Evolutionary conservation across 192 early-diverging fungal species (phyloP).

Genomic region (Gonapodya prolifera): DNA sequence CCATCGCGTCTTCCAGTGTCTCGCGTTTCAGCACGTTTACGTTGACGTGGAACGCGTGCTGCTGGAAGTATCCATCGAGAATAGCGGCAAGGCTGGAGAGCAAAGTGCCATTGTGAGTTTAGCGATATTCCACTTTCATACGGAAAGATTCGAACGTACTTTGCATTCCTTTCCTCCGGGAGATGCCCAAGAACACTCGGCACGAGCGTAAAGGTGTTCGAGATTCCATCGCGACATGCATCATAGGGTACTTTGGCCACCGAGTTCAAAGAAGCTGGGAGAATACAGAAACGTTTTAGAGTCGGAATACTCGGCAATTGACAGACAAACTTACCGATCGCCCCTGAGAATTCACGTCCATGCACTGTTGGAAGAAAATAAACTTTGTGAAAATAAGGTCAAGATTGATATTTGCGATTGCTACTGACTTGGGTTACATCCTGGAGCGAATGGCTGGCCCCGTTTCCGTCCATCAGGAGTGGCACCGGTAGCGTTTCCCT

Average conservation of each 20-base stretch:
- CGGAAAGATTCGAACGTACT: conserved; percentile 6
- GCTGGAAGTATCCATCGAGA: conserved; percentile 13
- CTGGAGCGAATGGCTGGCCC: conserved; percentile 14
- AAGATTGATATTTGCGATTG: not conserved
- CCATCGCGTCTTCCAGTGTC: conserved; percentile 16
- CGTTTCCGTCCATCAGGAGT: conserved; percentile 14
- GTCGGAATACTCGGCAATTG: not conserved
- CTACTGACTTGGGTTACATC: conserved; percentile 9
- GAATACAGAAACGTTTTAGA: not conserved
- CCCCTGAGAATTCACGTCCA: conserved; percentile 13
- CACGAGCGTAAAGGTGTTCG: conserved; percentile 14
- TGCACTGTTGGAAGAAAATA: conserved; percentile 4
- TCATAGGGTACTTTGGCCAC: conserved; percentile 13
- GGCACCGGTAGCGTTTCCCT: conserved; percentile 13
- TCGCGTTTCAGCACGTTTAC: conserved; percentile 14
- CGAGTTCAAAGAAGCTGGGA: conserved; percentile 7
- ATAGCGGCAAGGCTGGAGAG: conserved; percentile 1
- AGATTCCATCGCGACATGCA: conserved; percentile 14
- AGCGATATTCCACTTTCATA: not conserved
- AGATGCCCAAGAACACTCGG: conserved; percentile 11
- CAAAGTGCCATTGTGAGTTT: not conserved
- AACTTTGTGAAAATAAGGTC: not conserved
- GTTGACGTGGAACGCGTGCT: conserved; percentile 13
- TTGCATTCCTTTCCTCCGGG: conserved; percentile 9
- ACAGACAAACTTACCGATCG: conserved; percentile 6